Conservation (phyloP, 1,284 basidiomycete genomes). For the Somion occarium region DNA sequence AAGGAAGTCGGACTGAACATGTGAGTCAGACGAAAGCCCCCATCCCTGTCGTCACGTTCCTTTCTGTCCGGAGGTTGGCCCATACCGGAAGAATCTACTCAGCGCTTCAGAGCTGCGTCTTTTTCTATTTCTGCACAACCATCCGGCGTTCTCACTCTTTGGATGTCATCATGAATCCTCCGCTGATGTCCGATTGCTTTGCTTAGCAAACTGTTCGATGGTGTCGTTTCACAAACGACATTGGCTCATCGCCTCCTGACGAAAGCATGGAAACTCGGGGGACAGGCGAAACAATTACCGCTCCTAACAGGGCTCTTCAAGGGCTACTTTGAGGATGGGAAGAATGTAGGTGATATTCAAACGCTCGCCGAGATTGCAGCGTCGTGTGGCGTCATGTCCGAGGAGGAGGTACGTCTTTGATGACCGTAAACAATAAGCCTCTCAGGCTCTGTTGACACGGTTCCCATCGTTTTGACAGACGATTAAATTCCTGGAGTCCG, state of each 20-base stretch:
- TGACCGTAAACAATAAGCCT: neutral
- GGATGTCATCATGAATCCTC: neutral
- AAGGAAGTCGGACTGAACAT: constrained; percentile 59
- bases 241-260: constrained; percentile 69
- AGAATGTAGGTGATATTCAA: constrained; percentile 57
- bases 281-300: constrained; percentile 56
- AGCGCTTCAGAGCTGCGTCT: too few relatives aligned
- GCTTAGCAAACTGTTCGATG: constrained; percentile 44
- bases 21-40: constrained; percentile 35
- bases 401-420: constrained; percentile 45
- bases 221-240: constrained; percentile 60
- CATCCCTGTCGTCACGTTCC: neutral
- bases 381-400: constrained; percentile 53
- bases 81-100: neutral
- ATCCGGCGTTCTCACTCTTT: neutral
- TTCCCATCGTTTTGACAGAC: constrained; percentile 32
- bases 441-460: constrained; percentile 1
- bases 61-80: neutral
- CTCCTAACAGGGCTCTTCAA: constrained; percentile 60
- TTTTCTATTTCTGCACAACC: too few relatives aligned
- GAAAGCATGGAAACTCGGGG: constrained; percentile 67
- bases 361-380: constrained; percentile 63
- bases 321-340: constrained; percentile 58
- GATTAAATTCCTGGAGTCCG: constrained; percentile 56
- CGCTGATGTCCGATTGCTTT: constrained; percentile 1